These are phyloP conservation scores for Candida succiphila DNA, from an alignment of 805 yeast species.

Conservation along the genomic window DNA sequence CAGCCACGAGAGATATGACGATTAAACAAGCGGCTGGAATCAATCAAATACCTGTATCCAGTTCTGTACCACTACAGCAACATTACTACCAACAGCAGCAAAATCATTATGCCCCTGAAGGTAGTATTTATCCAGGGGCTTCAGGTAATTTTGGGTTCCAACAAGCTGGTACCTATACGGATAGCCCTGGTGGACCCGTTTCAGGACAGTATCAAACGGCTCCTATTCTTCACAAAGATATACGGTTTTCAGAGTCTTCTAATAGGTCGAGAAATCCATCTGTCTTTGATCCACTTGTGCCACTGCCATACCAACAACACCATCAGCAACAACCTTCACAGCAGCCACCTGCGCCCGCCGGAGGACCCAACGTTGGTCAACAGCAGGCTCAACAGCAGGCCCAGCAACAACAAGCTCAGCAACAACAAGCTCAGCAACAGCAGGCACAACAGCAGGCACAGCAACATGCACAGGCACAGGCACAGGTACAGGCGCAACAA, in stretches of 20 bases:
- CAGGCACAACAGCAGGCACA: slow-evolving; percentile 3
- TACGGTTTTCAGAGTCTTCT: slow-evolving; percentile 20
- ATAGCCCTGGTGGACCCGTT: too few species aligned
- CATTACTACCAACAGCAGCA: slow-evolving; percentile 6
- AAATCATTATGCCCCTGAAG: slow-evolving; percentile 1
- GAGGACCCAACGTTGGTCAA: too few species aligned
- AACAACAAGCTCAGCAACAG: slow-evolving; percentile 6
- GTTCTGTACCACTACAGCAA: slow-evolving; percentile 1
- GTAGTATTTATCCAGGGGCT: not conserved
- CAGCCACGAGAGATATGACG: slow-evolving; percentile 22
- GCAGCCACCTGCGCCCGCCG: not conserved
- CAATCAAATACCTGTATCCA: not conserved
- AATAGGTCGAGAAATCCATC: slow-evolving; percentile 28
- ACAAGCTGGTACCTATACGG: too few species aligned
- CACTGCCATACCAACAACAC: slow-evolving; percentile 2
- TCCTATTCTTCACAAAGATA: slow-evolving; percentile 20
- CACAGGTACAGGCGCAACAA: too few species aligned
- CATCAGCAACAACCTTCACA: not conserved
- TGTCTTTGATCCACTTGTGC: slow-evolving; percentile 25
- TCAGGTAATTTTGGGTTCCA: slow-evolving; percentile 4
- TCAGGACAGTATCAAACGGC: not conserved
- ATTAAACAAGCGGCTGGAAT: slow-evolving; percentile 12
- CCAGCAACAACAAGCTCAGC: slow-evolving; percentile 4
- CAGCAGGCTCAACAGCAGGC: too few species aligned
- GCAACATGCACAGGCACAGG: slow-evolving; percentile 1